phyloP scores from a whole-genome alignment of 306 rosid species.

The Cicer cuneatum region DNA sequence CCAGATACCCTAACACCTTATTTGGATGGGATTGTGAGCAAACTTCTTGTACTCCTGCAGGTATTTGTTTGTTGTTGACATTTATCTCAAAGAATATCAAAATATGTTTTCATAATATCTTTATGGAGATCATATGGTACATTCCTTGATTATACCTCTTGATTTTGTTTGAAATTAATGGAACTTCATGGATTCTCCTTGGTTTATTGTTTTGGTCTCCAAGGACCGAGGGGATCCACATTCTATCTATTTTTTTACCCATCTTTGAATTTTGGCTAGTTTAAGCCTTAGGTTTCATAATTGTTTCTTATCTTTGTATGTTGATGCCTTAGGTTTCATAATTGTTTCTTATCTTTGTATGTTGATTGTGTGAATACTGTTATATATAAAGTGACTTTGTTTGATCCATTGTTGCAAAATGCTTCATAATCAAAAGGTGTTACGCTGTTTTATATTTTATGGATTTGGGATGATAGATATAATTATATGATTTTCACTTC shows the following conservation, averaged over 20 bases:
- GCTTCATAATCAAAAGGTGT: slow-evolving; percentile 7
- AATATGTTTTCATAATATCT: slow-evolving; percentile 11
- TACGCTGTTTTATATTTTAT: slow-evolving; percentile 20
- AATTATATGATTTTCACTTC: not conserved
- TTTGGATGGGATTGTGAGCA: slow-evolving; percentile 75
- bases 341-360: slow-evolving; percentile 8
- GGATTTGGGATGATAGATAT: slow-evolving; percentile 25
- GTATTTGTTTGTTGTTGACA: slow-evolving; percentile 47
- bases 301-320: slow-evolving; percentile 12
- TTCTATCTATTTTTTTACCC: slow-evolving; percentile 8
- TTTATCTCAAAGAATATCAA: slow-evolving; percentile 9
- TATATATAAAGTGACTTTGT: not conserved
- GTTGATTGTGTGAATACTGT: slow-evolving; percentile 12
- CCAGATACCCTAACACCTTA: slow-evolving; percentile 70
- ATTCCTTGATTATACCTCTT: slow-evolving; percentile 10
- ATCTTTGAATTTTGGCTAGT: slow-evolving; percentile 17
- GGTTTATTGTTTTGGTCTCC: slow-evolving; percentile 2
- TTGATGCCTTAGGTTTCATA: slow-evolving; percentile 17
- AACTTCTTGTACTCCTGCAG: slow-evolving; percentile 75
- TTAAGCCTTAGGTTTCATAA: slow-evolving; percentile 26
- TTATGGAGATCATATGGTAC: slow-evolving; percentile 17
- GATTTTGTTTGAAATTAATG: slow-evolving; percentile 17
- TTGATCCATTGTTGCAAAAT: slow-evolving; percentile 28
- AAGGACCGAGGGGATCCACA: not conserved
- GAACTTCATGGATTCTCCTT: slow-evolving; percentile 11